phyloP scores from a whole-genome alignment of 352 stramenopile species.

The Thalassiosira pacifica region DNA sequence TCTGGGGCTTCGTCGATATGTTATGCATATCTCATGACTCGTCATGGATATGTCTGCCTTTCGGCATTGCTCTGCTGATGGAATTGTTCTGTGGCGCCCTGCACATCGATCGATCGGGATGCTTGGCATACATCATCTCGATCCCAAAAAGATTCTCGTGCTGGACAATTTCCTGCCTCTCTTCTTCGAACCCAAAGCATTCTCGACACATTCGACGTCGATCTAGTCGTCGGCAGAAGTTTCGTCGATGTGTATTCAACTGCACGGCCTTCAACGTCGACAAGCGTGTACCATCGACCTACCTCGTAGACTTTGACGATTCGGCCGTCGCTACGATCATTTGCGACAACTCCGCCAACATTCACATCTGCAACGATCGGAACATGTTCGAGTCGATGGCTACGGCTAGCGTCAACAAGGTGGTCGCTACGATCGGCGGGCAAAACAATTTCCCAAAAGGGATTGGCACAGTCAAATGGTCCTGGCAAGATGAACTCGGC shows the following conservation, averaged over 20 bases:
- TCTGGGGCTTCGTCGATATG: no score
- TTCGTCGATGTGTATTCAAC: neutral
- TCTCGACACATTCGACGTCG: neutral
- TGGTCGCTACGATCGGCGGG: constrained; percentile 22
- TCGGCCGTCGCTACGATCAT: neutral
- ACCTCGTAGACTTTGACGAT: neutral
- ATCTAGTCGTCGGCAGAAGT: neutral
- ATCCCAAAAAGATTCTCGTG: no score
- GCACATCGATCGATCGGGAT: no score
- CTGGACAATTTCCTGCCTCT: no score
- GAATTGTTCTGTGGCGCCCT: no score
- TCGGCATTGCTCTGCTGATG: no score
- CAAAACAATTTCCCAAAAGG: neutral
- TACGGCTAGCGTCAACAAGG: neutral
- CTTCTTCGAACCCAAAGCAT: neutral
- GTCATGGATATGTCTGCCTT: no score
- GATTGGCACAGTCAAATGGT: constrained; percentile 22
- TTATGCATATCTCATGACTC: no score
- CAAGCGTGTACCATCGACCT: neutral
- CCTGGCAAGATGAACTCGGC: constrained; percentile 8
- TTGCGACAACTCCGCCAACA: constrained; percentile 25
- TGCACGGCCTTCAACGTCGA: neutral
- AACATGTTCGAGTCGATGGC: neutral
- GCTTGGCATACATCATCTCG: no score
- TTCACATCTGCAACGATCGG: constrained; percentile 8